A percentile compares a stretch with the other conserved stretches of the same genome.
Conservation (phyloP, 192 early-diverging fungal genomes). For the Rhizophlyctis rosea region DNA sequence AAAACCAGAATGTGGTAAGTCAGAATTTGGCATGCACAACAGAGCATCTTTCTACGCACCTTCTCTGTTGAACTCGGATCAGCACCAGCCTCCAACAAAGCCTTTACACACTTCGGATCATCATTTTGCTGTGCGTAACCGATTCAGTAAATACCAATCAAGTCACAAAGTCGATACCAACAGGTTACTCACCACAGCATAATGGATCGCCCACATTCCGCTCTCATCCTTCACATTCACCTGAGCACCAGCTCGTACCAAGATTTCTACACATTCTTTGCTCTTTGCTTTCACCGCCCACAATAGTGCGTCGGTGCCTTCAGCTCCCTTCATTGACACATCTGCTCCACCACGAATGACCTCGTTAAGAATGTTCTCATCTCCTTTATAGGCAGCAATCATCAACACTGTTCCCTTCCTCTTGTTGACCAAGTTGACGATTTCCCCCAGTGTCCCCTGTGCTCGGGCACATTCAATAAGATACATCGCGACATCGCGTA, state of each 20-base stretch:
- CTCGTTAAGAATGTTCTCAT: neutral
- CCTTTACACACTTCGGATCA: too few relatives aligned
- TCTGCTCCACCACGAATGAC: slow-evolving; percentile 7
- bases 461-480: too few relatives aligned
- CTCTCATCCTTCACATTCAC: slow-evolving; percentile 27
- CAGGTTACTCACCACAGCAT: slow-evolving; percentile 36
- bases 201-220: slow-evolving; percentile 38
- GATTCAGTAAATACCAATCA: too few relatives aligned
- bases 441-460: too few relatives aligned
- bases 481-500: neutral
- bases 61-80: too few relatives aligned
- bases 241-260: slow-evolving; percentile 16
- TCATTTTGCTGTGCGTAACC: too few relatives aligned
- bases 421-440: slow-evolving; percentile 7
- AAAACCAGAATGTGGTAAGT: too few relatives aligned
- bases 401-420: slow-evolving; percentile 19
- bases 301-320: slow-evolving; percentile 23
- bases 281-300: slow-evolving; percentile 8
- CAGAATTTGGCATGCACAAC: too few relatives aligned
- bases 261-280: neutral
- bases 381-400: slow-evolving; percentile 16
- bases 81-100: too few relatives aligned
- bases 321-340: neutral
- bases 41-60: slow-evolving; percentile 3
- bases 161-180: too few relatives aligned